Evolutionary conservation across 805 yeast genomes (phyloP), one percentile per base, ranked within the genome.

Genomic region (Yarrowia bubula): DNA sequence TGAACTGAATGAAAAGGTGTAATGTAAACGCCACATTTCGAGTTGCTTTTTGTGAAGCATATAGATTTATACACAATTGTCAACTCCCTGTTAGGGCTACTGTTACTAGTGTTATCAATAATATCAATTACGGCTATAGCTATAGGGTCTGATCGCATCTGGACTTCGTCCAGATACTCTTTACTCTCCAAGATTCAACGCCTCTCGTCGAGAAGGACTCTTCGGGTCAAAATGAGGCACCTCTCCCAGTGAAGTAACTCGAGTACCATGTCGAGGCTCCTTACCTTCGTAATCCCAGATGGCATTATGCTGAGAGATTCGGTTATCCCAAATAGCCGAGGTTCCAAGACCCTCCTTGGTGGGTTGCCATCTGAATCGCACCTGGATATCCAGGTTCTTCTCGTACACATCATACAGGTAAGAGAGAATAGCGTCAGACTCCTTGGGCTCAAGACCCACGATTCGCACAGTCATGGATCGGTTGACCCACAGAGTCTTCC

Each of bases 251-350:
- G 86, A 73, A 0, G 83, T 81, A 66, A 87, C 81, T 74, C 92
- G 17, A 78, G 75, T 57, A 74, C 78, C 57, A 70, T 62, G 14
- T 67, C 73, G 66, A 10, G 80, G 76, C 61, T 76, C 80, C 51
- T 71, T 60, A 9, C 71, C 75, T 67, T 80, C 83, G 72, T 81
- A 80, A 69, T 82, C 86, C 75, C 80, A 77, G n/a, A 83, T 79
- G 11, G 86, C 85, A 66, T 76, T 75, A 75, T 85, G 89, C 65
- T 79, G 79, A 28, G 84, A 77, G 63, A 82, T 71, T 72, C 88
- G 76, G 77, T 84, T 85, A 70, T 85, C 88, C 87, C 88, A 84
- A 41, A 84, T 70, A 8, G 85, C 87, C 43, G 84, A 76, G 37
- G 84, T 80, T 37, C 84, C 84, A 9, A 72, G 73, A 5, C 82